Base-by-base conservation (phyloP, 129 eudicot genomes). In the Artemisia argyi region DNA sequence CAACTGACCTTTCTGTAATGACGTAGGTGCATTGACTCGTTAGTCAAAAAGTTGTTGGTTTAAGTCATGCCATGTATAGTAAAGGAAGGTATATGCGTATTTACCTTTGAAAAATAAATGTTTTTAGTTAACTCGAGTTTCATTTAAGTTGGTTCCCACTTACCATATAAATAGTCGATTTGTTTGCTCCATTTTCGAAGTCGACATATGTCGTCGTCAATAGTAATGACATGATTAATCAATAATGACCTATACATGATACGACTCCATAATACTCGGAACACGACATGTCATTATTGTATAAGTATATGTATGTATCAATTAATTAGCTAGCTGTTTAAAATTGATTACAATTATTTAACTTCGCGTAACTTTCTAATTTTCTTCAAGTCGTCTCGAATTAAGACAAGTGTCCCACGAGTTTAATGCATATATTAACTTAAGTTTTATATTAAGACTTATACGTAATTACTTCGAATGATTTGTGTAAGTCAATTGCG, bases 131-230 rank as follows among this genome's bases (percentile, higher is more conserved):
- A 4, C 39, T 32, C 5, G 39, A 4, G 39, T 4, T 32, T 32
- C 39, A 32, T 32, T 3, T 32, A 32, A 32, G 39, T 32, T 4
- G 5, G 6, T 32, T 32, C 39, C 24, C 24, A 22, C 11, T 39
- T 39, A 39, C 46, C 47, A 0, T 22, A 55, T 1, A 54, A 42
- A 39, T 18, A 19, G 9, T 17, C 22, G 30, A 48, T 55, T 54
- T 70, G 48, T 9, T 35, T 42, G 7, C 57, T 16, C n/a, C 3
- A 39, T 55, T 35, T 54, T 16, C 35, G 54, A 70, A 51, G 58
- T 18, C 5, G 71, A 66, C 71, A 26, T 32, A 73, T 61, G 61
- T 61, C 39, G 10, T 57, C 24, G 53, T 46, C 67, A 44, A 32
- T 3, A 10, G 53, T 13, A 35, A 70, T 44, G 42, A 57, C 9